Base-by-base conservation (phyloP, 1,284 basidiomycete species). In the Xerocomus nothofagi region DNA sequence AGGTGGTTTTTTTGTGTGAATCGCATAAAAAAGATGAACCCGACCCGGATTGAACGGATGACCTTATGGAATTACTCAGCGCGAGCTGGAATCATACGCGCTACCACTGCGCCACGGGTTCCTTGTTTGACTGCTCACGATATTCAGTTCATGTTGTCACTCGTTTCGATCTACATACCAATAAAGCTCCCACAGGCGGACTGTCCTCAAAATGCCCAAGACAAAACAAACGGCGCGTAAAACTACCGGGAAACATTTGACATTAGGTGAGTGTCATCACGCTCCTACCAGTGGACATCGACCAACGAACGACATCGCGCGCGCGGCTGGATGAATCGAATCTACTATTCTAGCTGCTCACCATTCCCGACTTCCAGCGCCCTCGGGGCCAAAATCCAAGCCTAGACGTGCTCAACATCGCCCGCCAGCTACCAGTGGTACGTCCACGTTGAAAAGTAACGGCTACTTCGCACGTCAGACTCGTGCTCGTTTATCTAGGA, bases 41-140 rank as follows among this genome's bases (percentile, higher is more conserved):
- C 75, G 71, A 76, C 75, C 76, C 74, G 77, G 68, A 70, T 77
- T 73, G 76, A 77, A 78, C 77, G 74, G 76, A 77, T 76, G 77
- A 76, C 76, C 74, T 78, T 78, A 71, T 74, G 75, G 75, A 75
- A 4, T 27, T 24, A 37, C 44, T 36, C 48, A 7, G 3, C 1
- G 2, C 0, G 17, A 51, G 55, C 63, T 65, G 63, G 65, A 68
- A 69, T 64, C 62, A 67, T 62, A 63, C 61, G 62, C 62, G 65
- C 65, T 63, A 63, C 62, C 62, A 64, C 62, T 63, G 65, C 65
- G 62, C 62, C 65, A 63, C 59, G 63, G 63, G 62, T 65, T 60
- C 61, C 2, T 47, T 23, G 14, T 3, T 2, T 0, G 0, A 9
- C 1, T 0, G 0, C 0, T 18, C n/a, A 11, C 2, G 7, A 11